Conservation (phyloP, 148 eudicot genomes). For the Persicaria tinctoria region DNA sequence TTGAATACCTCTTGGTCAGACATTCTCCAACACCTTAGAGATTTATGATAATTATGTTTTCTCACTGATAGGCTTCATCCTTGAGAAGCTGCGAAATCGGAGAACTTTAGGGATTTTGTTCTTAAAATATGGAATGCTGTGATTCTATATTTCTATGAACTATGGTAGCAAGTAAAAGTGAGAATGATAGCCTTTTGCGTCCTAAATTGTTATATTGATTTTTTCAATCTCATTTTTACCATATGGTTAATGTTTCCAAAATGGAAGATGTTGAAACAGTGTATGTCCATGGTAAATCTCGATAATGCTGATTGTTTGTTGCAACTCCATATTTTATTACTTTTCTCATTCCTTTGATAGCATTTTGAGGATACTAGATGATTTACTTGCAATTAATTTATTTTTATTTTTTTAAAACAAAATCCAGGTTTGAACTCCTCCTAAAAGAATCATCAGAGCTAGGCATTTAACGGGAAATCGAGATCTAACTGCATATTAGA, state of each 20-base stretch:
- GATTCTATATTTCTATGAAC: background rate
- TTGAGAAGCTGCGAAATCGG: background rate
- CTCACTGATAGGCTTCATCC: background rate
- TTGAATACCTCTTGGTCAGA: no score
- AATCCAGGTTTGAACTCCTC: no score
- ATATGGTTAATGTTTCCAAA: background rate
- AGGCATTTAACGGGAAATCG: no score
- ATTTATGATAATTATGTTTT: background rate
- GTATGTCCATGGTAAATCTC: slow-evolving; percentile 3
- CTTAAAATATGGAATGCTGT: background rate
- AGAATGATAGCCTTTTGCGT: background rate
- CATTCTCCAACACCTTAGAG: background rate
- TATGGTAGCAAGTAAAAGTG: background rate
- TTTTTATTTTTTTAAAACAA: no score
- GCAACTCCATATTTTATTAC: no score
- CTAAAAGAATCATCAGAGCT: no score
- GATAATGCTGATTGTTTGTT: slow-evolving; percentile 13
- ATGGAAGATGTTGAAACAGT: background rate
- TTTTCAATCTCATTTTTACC: no score
- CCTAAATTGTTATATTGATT: background rate
- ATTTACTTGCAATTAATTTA: no score
- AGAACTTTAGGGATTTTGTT: background rate
- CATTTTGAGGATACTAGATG: no score
- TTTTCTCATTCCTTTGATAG: no score
- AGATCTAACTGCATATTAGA: no score